These are phyloP conservation scores for Rhizophora mangle DNA, from an alignment of 345 rosid genomes.

Conservation along the genomic window DNA sequence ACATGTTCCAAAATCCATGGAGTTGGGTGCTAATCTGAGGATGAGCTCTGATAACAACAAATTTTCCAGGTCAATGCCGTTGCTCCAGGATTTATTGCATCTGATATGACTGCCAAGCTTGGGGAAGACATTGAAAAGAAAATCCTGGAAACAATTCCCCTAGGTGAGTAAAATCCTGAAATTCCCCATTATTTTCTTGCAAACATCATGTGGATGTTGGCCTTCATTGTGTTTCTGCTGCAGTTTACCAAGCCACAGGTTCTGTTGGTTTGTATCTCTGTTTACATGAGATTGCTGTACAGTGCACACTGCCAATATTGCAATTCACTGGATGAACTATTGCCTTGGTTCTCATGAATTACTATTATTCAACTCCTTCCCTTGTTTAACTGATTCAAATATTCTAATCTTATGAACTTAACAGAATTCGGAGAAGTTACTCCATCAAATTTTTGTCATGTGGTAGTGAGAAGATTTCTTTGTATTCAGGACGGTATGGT, in stretches of 20 bases:
- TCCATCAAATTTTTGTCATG: background rate
- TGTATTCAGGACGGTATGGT: constrained; percentile 81
- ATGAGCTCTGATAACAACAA: constrained; percentile 10
- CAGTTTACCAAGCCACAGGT: too few relatives aligned
- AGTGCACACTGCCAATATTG: too few relatives aligned
- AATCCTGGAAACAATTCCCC: constrained; percentile 75
- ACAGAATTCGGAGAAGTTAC: background rate
- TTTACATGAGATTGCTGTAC: too few relatives aligned
- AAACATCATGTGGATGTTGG: background rate
- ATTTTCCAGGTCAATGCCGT: constrained; percentile 78
- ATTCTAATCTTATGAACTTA: background rate
- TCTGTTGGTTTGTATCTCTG: too few relatives aligned
- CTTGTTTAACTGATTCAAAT: background rate
- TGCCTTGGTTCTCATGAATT: background rate
- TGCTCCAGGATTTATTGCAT: constrained; percentile 96
- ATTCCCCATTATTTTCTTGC: background rate
- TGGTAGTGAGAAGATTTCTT: constrained; percentile 2
- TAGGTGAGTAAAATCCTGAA: constrained; percentile 47
- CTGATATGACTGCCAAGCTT: constrained; percentile 68
- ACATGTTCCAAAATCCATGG: background rate
- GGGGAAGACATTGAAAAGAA: constrained; percentile 90
- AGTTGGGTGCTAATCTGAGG: constrained; percentile 4
- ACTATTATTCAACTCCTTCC: background rate
- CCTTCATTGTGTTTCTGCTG: too few relatives aligned
- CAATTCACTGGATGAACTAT: background rate